Base-by-base conservation (phyloP, 495 filamentous ascomycete species). In the Saxophila tyrrhenica region DNA sequence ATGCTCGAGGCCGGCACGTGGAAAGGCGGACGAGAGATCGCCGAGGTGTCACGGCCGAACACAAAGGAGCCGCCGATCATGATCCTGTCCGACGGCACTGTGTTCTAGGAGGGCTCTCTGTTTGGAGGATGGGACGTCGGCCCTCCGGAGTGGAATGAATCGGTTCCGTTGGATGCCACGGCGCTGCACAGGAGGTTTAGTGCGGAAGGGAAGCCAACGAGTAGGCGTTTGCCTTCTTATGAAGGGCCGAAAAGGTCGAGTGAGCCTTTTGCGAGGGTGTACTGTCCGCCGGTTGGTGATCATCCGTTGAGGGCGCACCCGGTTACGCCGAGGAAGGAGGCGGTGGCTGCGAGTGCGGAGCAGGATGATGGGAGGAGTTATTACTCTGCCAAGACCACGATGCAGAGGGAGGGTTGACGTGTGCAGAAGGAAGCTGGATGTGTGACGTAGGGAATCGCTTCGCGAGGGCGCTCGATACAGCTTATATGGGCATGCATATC, bases 11-110 rank as follows among this genome's bases (percentile, higher is more conserved):
- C 88, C 1, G 88, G 88, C n/a, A 87, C 84, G 58, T 94, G 88
- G 88, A 98, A 98, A 85, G 94, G 91, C 64, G 92, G 92, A 53
- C 81, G 92, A 65, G 92, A 97, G 72, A 83, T 97, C 57, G 92
- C 92, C 41, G 94, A 96, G 70, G 86, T 96, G 50, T 94, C 86
- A 52, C 76, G 92, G 56, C 92, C 92, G 7, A 96, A 96, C 64
- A 97, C 94, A 41, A 95, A 94, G 72, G 88, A 91, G 64, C 89
- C 94, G 19, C 92, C 92, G 2, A 97, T 98, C 62, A 84, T 95
- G 73, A 96, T 97, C 59, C 77, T 94, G 51, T 94, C 86, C 56
- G 92, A 98, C 66, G 92, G 92, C 44, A 97, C 92, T 8, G 89
- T 98, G 50, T 95, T 98, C 66, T 96, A 62, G 81, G 72, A 61